phyloP scores from a whole-genome alignment of 352 stramenopile species.

The Globisporangium ultimum region DNA sequence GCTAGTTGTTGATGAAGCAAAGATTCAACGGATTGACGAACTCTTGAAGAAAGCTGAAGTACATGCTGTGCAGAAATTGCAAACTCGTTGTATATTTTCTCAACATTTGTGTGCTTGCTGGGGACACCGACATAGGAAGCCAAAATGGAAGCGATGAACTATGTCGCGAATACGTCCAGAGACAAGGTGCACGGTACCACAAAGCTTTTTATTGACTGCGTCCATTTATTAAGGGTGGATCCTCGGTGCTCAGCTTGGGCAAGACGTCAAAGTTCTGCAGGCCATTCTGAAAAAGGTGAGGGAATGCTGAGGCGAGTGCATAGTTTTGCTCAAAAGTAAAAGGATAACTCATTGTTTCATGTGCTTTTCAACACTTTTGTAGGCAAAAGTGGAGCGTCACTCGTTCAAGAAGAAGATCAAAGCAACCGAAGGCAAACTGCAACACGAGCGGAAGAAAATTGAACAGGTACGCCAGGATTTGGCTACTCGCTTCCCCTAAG shows the following conservation, averaged over 20 bases:
- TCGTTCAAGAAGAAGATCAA: conserved; percentile 84
- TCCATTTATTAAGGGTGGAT: neutral
- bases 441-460: conserved; percentile 55
- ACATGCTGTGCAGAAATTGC: neutral
- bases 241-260: conserved; percentile 36
- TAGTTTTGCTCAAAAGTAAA: neutral
- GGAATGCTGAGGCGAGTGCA: neutral
- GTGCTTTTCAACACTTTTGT: neutral
- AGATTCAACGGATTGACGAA: conserved; percentile 70
- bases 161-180: conserved; percentile 62
- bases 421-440: conserved; percentile 52
- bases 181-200: conserved; percentile 47
- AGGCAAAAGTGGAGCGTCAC: conserved; percentile 76
- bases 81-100: neutral
- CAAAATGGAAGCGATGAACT: conserved; percentile 72
- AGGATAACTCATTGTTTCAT: neutral
- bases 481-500: neutral
- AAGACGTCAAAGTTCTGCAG: conserved; percentile 71
- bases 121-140: conserved; percentile 31
- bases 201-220: neutral
- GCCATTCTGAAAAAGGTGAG: conserved; percentile 71
- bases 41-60: conserved; percentile 75
- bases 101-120: neutral
- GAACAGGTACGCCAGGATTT: conserved; percentile 38
- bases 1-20: conserved; percentile 44